Evolutionary conservation across 257 asterid genomes (phyloP), one percentile per base, ranked within the genome.

Genomic region (Lavandula angustifolia): DNA sequence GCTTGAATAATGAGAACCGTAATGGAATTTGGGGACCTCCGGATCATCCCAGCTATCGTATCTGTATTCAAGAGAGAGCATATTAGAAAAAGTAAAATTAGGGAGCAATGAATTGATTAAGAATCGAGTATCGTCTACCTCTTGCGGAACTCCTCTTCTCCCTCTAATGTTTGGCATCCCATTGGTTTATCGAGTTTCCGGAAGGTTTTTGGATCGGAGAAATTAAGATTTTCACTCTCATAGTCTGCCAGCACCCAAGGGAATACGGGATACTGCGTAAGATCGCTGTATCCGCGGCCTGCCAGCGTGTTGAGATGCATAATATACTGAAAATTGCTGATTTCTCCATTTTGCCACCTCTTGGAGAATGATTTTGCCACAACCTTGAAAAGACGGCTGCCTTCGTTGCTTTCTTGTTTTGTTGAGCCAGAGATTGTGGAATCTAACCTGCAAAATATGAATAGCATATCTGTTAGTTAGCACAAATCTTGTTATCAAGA

Each of bases 11-110:
- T 94, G 99, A 75, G 99, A 94, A 74, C 99, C 98, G 66, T 94
- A 94, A 78, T 94, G 99, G 75, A 94, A 94, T 66, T 94, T 94
- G 65, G 99, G 99, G 78, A 90, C 92, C 65, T 94, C 99, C 40
- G 99, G 99, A 80, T 94, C 99, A 87, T 94, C 99, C 99, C 99
- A 94, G 88, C 98, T 94, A 71, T 94, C 99, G 62, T 83, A 86
- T 77, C 99, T 94, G 81, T 53, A 32, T 35, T 64, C 63, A 46
- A 76, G 54, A 64, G 64, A 61, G 61, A 50, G 7, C 27, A 43
- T 35, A 55, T 77, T 64, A 70, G 77, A 18, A 64, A 42, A 61
- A 33, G 9, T 16, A 50, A 37, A 46, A 46, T n/a, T 9, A 44
- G 5, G 41, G 27, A 40, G 9, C 10, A 62, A 54, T 12, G 29